A percentile compares a stretch with the other conserved stretches of the same genome.
These are phyloP conservation scores for Neurospora hispaniola DNA, from an alignment of 495 filamentous ascomycete genomes.

Conservation along the genomic window DNA sequence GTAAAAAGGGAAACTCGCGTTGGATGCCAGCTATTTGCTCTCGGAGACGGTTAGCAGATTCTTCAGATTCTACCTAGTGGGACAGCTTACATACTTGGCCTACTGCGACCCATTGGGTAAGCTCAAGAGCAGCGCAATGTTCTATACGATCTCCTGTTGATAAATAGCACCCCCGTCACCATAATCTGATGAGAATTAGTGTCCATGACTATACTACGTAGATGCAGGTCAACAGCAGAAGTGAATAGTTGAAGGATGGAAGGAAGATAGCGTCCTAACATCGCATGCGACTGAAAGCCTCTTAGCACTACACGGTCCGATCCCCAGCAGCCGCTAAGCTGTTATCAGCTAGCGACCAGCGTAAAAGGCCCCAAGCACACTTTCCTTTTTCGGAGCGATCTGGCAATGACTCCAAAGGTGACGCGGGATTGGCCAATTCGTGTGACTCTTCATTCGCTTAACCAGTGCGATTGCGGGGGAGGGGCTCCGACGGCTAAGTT, in stretches of 20 bases:
- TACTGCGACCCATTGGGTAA: neutral
- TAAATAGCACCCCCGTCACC: neutral
- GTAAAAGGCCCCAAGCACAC: neutral
- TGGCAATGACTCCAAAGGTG: neutral
- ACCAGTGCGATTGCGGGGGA: constrained; percentile 22
- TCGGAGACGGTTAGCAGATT: neutral
- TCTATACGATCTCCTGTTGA: neutral
- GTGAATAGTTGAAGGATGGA: neutral
- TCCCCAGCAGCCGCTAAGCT: neutral
- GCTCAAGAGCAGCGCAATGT: neutral
- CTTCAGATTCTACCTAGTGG: neutral
- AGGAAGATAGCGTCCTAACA: neutral
- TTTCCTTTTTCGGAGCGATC: neutral
- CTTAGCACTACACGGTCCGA: neutral
- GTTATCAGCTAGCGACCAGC: neutral
- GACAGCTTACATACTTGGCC: neutral
- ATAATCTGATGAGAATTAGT: neutral
- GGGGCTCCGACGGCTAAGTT: constrained; percentile 11
- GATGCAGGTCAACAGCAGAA: neutral
- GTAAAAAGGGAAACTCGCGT: neutral
- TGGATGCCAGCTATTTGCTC: neutral
- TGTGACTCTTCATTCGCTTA: neutral
- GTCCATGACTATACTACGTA: neutral
- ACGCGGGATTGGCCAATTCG: neutral
- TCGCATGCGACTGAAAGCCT: neutral